Percentiles rank a stretch among this genome's conserved stretches.
phyloP scores from a whole-genome alignment of 1,284 basidiomycete species.

The Agaricales sp. region DNA sequence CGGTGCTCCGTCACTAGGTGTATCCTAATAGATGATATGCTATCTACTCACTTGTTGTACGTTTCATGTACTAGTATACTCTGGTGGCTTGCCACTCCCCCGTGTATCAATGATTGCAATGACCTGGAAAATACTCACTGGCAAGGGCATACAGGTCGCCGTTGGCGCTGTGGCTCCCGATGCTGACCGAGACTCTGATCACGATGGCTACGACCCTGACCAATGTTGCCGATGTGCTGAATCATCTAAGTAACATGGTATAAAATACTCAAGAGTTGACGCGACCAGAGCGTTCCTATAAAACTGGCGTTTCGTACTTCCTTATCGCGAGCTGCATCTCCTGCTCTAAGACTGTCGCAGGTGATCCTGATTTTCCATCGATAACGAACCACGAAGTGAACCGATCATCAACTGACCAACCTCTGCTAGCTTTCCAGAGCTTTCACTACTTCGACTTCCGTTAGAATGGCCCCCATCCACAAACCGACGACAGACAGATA shows the following conservation, averaged over 20 bases:
- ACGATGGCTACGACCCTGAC: not conserved
- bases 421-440: constrained; percentile 36
- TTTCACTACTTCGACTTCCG: constrained; percentile 26
- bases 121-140: too few relatives aligned
- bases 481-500: constrained; percentile 57
- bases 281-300: not conserved
- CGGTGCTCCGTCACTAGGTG: too few relatives aligned
- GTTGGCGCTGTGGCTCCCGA: too few relatives aligned
- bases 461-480: constrained; percentile 58
- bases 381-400: constrained; percentile 3
- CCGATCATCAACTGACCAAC: not conserved
- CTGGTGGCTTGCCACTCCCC: too few relatives aligned
- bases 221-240: not conserved
- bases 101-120: too few relatives aligned
- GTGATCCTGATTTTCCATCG: constrained; percentile 12
- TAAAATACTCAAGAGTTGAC: not conserved
- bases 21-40: too few relatives aligned
- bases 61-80: too few relatives aligned
- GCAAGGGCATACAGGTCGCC: too few relatives aligned
- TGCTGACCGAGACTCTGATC: too few relatives aligned
- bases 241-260: not conserved
- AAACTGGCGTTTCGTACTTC: constrained; percentile 1
- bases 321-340: constrained; percentile 4
- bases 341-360: constrained; percentile 19
- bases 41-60: too few relatives aligned